Conservation (phyloP, 2,329 filamentous ascomycete genomes). For the Aspergillus pseudoglaucus region DNA sequence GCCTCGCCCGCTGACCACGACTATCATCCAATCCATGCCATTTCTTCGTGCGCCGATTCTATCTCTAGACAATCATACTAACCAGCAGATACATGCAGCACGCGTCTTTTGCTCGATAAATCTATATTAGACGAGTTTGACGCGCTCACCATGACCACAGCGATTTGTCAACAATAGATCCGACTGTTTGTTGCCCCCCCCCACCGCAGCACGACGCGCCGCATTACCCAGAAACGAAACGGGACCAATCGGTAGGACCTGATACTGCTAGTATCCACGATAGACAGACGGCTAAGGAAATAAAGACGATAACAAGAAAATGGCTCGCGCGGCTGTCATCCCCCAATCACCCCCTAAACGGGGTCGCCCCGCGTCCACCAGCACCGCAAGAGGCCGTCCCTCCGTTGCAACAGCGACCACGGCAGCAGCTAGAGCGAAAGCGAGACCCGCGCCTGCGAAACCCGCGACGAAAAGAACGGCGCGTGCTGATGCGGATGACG, state of each 20-base stretch:
- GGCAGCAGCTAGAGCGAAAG: background rate
- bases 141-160: slow-evolving; percentile 1
- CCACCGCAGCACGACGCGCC: background rate
- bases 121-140: background rate
- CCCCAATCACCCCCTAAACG: slow-evolving; percentile 16
- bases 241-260: background rate
- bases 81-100: background rate
- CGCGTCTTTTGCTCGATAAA: background rate
- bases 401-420: slow-evolving; percentile 3
- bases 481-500: slow-evolving; percentile 5
- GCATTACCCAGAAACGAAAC: too few species aligned
- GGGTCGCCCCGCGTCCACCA: slow-evolving; percentile 9
- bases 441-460: slow-evolving; percentile 6
- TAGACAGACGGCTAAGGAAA: too few species aligned
- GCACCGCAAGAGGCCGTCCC: slow-evolving; percentile 4
- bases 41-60: background rate
- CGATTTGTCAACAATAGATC: background rate
- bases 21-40: background rate
- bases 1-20: slow-evolving; percentile 3
- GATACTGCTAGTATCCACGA: background rate
- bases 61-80: too few species aligned
- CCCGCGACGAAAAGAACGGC: slow-evolving; percentile 8
- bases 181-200: background rate
- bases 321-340: slow-evolving; percentile 22
- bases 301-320: slow-evolving; percentile 3